Evolutionary conservation across 495 filamentous ascomycete species (phyloP).

Genomic region (Margaritispora aquatica): DNA sequence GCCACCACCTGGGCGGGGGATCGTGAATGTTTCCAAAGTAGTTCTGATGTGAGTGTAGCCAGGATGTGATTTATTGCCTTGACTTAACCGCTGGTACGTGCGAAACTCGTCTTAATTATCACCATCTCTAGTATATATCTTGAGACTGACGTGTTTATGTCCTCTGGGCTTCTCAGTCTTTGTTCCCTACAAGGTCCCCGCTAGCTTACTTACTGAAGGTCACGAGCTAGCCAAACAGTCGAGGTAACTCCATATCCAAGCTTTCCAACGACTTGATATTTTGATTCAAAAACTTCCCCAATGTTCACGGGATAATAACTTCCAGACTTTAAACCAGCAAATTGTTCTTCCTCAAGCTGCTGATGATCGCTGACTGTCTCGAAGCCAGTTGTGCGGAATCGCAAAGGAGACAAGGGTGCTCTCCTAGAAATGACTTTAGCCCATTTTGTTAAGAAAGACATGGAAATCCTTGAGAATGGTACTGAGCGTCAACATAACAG

Average conservation of each 20-base stretch:
- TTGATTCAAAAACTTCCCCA: conserved; percentile 38
- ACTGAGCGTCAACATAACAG: too few species aligned
- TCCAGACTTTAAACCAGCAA: conserved; percentile 32
- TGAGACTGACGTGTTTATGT: conserved; percentile 9
- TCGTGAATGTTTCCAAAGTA: conserved; percentile 26
- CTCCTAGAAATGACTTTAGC: too few species aligned
- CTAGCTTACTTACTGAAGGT: conserved; percentile 36
- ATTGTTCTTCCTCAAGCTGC: conserved; percentile 38
- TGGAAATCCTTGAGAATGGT: too few species aligned
- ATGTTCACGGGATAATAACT: conserved; percentile 44
- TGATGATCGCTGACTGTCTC: not conserved
- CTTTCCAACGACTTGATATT: conserved; percentile 47
- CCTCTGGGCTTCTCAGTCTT: conserved; percentile 1
- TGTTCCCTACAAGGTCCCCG: not conserved
- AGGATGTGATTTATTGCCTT: conserved; percentile 16
- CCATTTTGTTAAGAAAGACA: too few species aligned
- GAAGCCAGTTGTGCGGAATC: too few species aligned
- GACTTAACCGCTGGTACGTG: conserved; percentile 4
- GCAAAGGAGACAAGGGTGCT: too few species aligned
- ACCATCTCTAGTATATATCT: conserved; percentile 18
- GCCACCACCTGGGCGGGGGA: conserved; percentile 13
- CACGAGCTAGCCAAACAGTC: conserved; percentile 46
- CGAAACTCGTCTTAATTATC: not conserved
- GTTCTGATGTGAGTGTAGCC: conserved; percentile 25
- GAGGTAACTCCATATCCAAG: conserved; percentile 47